phyloP scores from a whole-genome alignment of 192 early-diverging fungal genomes.

The Chytriomyces sp. region DNA sequence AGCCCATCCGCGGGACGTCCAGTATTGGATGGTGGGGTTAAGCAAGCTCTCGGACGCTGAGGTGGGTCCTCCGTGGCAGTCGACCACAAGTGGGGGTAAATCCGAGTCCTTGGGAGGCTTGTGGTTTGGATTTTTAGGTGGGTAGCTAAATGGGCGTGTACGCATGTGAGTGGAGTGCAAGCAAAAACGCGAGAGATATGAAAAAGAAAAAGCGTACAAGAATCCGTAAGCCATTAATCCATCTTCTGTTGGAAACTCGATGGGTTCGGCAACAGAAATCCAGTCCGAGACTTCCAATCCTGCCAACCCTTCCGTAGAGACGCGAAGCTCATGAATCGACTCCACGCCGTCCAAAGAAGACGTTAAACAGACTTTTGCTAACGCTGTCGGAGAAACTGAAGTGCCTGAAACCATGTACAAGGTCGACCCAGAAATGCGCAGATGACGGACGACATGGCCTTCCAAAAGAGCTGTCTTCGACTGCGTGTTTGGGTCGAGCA shows the following conservation, averaged over 20 bases:
- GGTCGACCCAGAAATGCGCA: not conserved
- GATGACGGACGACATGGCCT: not conserved
- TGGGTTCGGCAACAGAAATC: slow-evolving; percentile 67
- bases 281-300: slow-evolving; percentile 39
- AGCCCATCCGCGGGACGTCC: slow-evolving; percentile 78
- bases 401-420: slow-evolving; percentile 33
- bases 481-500: slow-evolving; percentile 31
- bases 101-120: slow-evolving; percentile 43
- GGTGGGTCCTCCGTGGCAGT: slow-evolving; percentile 79
- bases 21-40: slow-evolving; percentile 66
- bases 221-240: slow-evolving; percentile 39
- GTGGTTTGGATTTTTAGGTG: slow-evolving; percentile 67
- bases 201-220: not conserved
- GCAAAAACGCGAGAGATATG: not conserved
- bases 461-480: not conserved
- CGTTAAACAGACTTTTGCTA: slow-evolving; percentile 12
- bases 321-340: not conserved
- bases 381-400: not conserved
- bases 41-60: slow-evolving; percentile 43
- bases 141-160: slow-evolving; percentile 66
- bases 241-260: slow-evolving; percentile 67
- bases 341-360: not conserved
- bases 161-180: not conserved
- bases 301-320: slow-evolving; percentile 15
- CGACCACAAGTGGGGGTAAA: slow-evolving; percentile 71